Evolutionary conservation across 2,329 filamentous ascomycete species (phyloP).

Genomic region (Penicillium sp.): DNA sequence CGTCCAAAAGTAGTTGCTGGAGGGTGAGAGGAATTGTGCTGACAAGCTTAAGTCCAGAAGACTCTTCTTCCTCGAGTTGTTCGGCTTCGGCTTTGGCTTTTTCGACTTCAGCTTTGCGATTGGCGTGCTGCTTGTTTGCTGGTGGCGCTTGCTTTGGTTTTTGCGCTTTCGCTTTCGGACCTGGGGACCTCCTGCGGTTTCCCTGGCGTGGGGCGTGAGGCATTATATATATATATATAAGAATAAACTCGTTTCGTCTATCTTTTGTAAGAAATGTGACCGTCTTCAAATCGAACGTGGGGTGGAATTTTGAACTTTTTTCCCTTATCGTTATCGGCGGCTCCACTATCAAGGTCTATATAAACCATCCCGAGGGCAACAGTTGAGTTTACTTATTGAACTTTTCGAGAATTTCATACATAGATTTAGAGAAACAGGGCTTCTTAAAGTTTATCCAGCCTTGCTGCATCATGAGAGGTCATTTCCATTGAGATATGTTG

Average conservation of each 20-base stretch:
- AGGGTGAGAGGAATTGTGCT: conserved; percentile 51
- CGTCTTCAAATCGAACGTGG: background rate
- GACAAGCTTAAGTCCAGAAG: conserved; percentile 25
- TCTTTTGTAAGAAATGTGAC: background rate
- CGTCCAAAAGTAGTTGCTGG: conserved; percentile 70
- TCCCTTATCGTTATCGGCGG: conserved; percentile 11
- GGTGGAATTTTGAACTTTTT: conserved; percentile 11
- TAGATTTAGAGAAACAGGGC: no score
- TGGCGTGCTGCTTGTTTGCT: conserved; percentile 11
- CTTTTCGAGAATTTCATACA: background rate
- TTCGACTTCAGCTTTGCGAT: conserved; percentile 10
- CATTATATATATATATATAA: conserved; percentile 3
- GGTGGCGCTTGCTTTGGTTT: conserved; percentile 11
- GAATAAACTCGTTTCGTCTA: background rate
- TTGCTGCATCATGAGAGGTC: accelerated
- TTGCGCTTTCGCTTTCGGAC: conserved; percentile 2
- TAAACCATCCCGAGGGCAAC: background rate
- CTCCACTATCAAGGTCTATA: conserved; percentile 6
- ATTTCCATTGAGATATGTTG: background rate
- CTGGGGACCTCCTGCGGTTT: conserved; percentile 12
- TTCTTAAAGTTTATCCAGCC: accelerated
- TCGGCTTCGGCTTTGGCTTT: conserved; percentile 8
- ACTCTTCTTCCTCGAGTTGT: background rate
- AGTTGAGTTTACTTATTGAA: no score
- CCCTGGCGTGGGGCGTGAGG: conserved; percentile 10